Conservation (phyloP, 257 asterid species). For the Marsdenia floribunda region DNA sequence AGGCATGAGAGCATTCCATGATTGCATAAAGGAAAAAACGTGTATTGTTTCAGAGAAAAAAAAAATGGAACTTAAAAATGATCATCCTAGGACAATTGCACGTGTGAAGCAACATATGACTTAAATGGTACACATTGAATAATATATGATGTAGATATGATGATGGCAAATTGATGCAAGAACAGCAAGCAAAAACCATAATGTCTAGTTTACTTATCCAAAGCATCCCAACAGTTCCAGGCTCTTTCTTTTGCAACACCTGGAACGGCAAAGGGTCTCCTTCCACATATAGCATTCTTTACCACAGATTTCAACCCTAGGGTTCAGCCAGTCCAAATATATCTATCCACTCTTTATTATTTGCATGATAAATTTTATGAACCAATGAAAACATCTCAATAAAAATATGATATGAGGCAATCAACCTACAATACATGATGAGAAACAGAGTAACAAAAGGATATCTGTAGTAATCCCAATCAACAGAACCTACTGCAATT, state of each 20-base stretch:
- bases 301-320: background rate
- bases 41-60: background rate
- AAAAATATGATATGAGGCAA: background rate
- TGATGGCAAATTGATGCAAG: background rate
- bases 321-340: background rate
- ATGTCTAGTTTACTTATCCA: background rate
- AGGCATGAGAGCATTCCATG: background rate
- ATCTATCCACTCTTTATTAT: background rate
- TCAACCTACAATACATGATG: background rate
- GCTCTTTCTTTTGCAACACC: background rate
- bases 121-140: background rate
- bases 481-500: constrained; percentile 76
- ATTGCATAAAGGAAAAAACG: background rate
- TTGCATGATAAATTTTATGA: background rate
- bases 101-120: background rate
- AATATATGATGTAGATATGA: background rate
- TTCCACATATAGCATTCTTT: background rate
- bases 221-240: background rate
- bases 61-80: background rate
- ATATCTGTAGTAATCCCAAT: constrained; percentile 96
- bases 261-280: background rate
- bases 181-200: background rate
- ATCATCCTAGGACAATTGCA: background rate
- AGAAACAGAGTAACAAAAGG: constrained; percentile 43
- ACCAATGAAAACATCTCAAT: background rate